A percentile compares a stretch with the other conserved stretches of the same genome.
These are phyloP conservation scores for Lithohypha guttulata DNA, from an alignment of 2,329 filamentous ascomycete species.

Conservation along the genomic window DNA sequence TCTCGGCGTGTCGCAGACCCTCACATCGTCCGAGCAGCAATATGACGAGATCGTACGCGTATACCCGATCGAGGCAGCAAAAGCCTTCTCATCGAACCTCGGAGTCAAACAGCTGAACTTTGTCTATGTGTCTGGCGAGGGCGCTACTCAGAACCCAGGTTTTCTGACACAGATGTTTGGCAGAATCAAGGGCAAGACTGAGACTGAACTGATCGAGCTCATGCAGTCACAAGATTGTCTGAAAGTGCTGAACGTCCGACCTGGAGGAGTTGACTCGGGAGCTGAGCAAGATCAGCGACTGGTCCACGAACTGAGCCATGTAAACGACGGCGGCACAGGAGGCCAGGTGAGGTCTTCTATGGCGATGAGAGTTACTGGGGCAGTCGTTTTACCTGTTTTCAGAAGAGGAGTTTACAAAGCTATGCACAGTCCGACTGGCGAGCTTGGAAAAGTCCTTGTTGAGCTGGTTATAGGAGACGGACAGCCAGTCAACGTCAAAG, in stretches of 20 bases:
- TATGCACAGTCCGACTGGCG: constrained; percentile 29
- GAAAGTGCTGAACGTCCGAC: constrained; percentile 47
- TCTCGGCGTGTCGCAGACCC: constrained; percentile 52
- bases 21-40: constrained; percentile 51
- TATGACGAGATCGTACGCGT: constrained; percentile 59
- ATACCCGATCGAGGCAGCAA: constrained; percentile 53
- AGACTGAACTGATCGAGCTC: constrained; percentile 48
- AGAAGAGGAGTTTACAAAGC: constrained; percentile 7
- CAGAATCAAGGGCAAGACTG: constrained; percentile 57
- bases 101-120: constrained; percentile 51
- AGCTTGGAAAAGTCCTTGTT: constrained; percentile 38
- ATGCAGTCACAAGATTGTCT: constrained; percentile 36
- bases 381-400: constrained; percentile 28
- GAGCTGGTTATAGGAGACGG: constrained; percentile 39
- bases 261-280: constrained; percentile 48
- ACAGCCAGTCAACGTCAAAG: constrained; percentile 1
- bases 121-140: constrained; percentile 56
- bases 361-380: constrained; percentile 10
- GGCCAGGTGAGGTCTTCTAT: constrained; percentile 21
- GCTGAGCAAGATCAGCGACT: constrained; percentile 27
- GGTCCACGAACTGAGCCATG: constrained; percentile 22
- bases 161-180: constrained; percentile 48
- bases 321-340: constrained; percentile 20
- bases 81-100: constrained; percentile 41
- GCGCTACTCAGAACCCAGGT: constrained; percentile 47